Base-by-base conservation (phyloP, 2,329 filamentous ascomycete genomes). In the Epichloe gansuensis region DNA sequence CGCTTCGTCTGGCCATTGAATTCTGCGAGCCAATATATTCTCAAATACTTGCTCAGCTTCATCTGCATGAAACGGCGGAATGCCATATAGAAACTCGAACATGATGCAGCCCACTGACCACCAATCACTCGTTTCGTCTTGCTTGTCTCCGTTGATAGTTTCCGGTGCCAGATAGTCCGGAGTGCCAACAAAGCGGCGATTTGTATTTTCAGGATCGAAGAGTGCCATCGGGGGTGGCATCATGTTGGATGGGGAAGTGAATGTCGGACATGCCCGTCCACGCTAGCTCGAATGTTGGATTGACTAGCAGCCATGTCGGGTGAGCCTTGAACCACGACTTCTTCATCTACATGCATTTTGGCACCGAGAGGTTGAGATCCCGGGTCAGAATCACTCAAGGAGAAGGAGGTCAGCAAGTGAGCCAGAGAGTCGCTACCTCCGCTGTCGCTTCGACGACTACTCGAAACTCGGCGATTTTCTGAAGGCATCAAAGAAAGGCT, bases 21-120 rank as follows among this genome's bases (percentile, higher is more conserved):
- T 95, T 58, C 81, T 86, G 50, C 91, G 85, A 28, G 85, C 83
- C 39, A 98, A 73, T 56, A 98, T 98, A 61, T 98, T 98, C 61
- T 96, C 88, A 63, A 98, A 98, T 1, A 98, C 93, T 60, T 93
- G 78, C 61, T 98, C 93, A 0, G 93, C 89, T 47, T 91, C 90
- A 21, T 78, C 75, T 1, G 89, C 93, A 66, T 97, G 90, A 68
- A 98, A 98, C 0, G 93, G 93, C 1, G 93, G 93, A 54, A 88
- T 85, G 1, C 93, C 93, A 63, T 88, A 97, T 2, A 98, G 73
- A 59, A 95, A 96, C 63, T 98, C 93, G 62, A 96, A 98, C 68
- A 97, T 74, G 60, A 98, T 97, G 67, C 94, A 98, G 1, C 93
- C 93, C n/a, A 98, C 78, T 23, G 93, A 97, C 93, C 93, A 98